Evolutionary conservation across 2,329 filamentous ascomycete genomes (phyloP).

Genomic region (Aspergillus phoenicis): DNA sequence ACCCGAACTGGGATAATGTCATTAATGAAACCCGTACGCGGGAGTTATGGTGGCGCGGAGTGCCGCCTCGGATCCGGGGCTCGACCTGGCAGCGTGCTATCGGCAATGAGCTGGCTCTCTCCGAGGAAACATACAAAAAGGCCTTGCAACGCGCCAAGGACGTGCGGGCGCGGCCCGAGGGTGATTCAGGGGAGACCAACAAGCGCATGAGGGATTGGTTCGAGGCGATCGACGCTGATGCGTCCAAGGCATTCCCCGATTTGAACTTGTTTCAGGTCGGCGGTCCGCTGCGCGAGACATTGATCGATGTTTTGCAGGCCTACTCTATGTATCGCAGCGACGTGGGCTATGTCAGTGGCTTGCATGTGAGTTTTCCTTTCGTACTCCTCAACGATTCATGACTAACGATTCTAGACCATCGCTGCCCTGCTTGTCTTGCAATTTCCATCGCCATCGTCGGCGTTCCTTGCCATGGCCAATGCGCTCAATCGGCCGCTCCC

Average conservation of each 20-base stretch:
- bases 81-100: constrained; percentile 62
- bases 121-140: constrained; percentile 57
- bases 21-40: constrained; percentile 58
- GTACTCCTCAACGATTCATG: not conserved
- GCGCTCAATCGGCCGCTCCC: constrained; percentile 63
- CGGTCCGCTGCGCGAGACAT: constrained; percentile 56
- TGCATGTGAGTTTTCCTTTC: constrained; percentile 50
- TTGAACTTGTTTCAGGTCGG: constrained; percentile 59
- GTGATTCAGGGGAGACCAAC: constrained; percentile 46
- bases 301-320: constrained; percentile 62
- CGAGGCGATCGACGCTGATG: constrained; percentile 56
- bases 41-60: constrained; percentile 67
- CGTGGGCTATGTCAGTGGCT: constrained; percentile 62
- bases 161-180: constrained; percentile 47
- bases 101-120: constrained; percentile 63
- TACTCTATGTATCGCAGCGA: constrained; percentile 67
- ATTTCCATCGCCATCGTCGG: constrained; percentile 53
- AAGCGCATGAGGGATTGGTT: constrained; percentile 55
- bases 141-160: constrained; percentile 59
- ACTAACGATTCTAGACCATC: constrained; percentile 44
- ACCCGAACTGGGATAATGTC: constrained; percentile 61
- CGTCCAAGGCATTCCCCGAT: constrained; percentile 58
- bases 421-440: constrained; percentile 62
- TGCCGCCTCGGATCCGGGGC: constrained; percentile 59
- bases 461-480: constrained; percentile 63